Conservation (phyloP, 768 basidiomycete genomes). For the Exidia glandulosa region DNA sequence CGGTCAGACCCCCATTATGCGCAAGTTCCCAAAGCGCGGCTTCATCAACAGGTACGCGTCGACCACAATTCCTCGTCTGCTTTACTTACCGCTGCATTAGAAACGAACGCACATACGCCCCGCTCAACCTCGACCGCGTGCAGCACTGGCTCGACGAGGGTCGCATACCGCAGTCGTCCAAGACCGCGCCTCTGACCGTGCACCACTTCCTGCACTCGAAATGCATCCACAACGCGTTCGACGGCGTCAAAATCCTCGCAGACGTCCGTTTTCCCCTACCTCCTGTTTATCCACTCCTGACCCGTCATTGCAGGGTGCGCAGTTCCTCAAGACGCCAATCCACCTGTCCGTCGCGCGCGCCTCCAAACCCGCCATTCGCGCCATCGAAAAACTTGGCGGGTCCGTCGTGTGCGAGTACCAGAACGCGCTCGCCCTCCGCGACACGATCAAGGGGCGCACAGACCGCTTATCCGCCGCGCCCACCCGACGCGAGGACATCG, state of each 20-base stretch:
- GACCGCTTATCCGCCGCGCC: slow-evolving; percentile 70
- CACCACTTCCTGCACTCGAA: slow-evolving; percentile 75
- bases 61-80: not conserved
- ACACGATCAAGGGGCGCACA: slow-evolving; percentile 59
- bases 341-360: slow-evolving; percentile 78
- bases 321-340: slow-evolving; percentile 56
- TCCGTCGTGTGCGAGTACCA: slow-evolving; percentile 84
- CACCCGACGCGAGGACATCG: slow-evolving; percentile 74
- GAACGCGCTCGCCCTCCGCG: slow-evolving; percentile 73
- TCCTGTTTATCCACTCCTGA: slow-evolving; percentile 1
- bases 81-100: slow-evolving; percentile 26
- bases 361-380: slow-evolving; percentile 73
- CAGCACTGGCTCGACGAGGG: slow-evolving; percentile 87
- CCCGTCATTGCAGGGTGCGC: slow-evolving; percentile 40
- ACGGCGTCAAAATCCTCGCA: slow-evolving; percentile 86
- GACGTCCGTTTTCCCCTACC: slow-evolving; percentile 38
- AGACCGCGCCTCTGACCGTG: slow-evolving; percentile 79
- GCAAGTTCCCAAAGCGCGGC: slow-evolving; percentile 85
- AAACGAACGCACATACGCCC: slow-evolving; percentile 63
- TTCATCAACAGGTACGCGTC: slow-evolving; percentile 64
- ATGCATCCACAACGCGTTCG: slow-evolving; percentile 77
- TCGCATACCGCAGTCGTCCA: slow-evolving; percentile 56
- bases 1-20: slow-evolving; percentile 89
- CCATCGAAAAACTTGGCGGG: slow-evolving; percentile 75
- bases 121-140: slow-evolving; percentile 78